Percentiles rank a stretch among this genome's conserved stretches.
Conservation (phyloP, 1,284 basidiomycete species). For the Fomitopsis pinicola region DNA sequence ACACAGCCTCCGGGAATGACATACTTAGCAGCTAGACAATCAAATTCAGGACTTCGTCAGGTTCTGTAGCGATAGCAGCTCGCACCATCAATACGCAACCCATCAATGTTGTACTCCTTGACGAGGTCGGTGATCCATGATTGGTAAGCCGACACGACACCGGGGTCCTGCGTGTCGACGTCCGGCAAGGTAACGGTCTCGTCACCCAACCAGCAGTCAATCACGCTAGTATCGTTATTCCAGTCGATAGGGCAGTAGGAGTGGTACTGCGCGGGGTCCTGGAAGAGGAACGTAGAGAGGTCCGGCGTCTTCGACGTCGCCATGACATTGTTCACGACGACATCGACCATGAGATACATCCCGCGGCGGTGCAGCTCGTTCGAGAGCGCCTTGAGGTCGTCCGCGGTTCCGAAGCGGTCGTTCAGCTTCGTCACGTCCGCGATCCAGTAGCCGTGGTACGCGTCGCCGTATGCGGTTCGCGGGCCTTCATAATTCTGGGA, state of each 20-base stretch:
- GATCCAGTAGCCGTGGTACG: constrained; percentile 71
- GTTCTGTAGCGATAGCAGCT: neutral
- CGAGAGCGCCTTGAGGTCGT: constrained; percentile 68
- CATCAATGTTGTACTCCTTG: constrained; percentile 61
- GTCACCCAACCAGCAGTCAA: constrained; percentile 78
- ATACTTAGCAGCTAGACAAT: constrained; percentile 41
- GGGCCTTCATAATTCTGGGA: constrained; percentile 71
- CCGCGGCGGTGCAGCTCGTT: constrained; percentile 63
- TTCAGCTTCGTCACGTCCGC: constrained; percentile 65
- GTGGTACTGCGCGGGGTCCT: constrained; percentile 58
- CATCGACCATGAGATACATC: constrained; percentile 81
- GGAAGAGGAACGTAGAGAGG: constrained; percentile 61
- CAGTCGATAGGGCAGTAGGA: constrained; percentile 67
- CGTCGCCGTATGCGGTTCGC: constrained; percentile 60
- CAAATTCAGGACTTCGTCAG: neutral
- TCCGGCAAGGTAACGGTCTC: constrained; percentile 66
- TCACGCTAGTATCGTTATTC: constrained; percentile 59
- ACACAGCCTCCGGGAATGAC: constrained; percentile 11
- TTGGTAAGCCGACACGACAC: constrained; percentile 54
- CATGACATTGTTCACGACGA: constrained; percentile 78
- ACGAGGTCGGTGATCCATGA: constrained; percentile 64
- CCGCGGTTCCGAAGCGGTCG: constrained; percentile 62
- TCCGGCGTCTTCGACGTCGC: constrained; percentile 51
- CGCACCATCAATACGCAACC: constrained; percentile 71
- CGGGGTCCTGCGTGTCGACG: constrained; percentile 63